Evolutionary conservation across 331 rosid genomes (phyloP).

Genomic region (Ulmus americana): DNA sequence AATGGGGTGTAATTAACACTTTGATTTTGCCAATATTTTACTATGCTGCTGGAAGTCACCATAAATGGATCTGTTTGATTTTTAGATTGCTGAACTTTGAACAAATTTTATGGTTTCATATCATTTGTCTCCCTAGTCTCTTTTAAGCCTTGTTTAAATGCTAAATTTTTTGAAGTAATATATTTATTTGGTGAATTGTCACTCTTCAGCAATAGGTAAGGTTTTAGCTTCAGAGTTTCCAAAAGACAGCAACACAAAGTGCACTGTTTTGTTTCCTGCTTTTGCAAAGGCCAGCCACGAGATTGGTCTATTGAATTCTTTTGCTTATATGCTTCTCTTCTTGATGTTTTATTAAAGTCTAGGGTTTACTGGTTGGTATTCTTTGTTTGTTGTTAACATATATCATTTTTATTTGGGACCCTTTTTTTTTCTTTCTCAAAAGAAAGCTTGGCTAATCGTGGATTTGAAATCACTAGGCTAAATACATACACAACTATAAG

Average conservation of each 20-base stretch:
- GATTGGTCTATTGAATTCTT: slow-evolving; percentile 45
- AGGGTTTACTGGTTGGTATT: too few species aligned
- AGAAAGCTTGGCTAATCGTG: too few species aligned
- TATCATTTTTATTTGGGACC: too few species aligned
- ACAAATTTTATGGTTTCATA: not conserved
- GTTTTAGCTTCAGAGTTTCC: slow-evolving; percentile 81
- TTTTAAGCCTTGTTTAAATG: slow-evolving; percentile 7
- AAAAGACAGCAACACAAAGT: slow-evolving; percentile 38
- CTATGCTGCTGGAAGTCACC: too few species aligned
- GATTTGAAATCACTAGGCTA: too few species aligned
- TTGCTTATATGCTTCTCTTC: slow-evolving; percentile 12
- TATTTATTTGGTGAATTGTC: not conserved
- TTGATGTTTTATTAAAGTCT: not conserved
- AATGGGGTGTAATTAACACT: too few species aligned
- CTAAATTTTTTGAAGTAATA: slow-evolving; percentile 10
- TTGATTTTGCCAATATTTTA: too few species aligned
- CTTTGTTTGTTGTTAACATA: too few species aligned
- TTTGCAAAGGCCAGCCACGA: slow-evolving; percentile 77
- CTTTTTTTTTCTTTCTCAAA: not conserved
- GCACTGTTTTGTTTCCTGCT: slow-evolving; percentile 80
- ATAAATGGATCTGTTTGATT: too few species aligned
- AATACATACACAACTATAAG: slow-evolving; percentile 81
- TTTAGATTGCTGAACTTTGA: too few species aligned
- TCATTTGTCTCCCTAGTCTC: not conserved
- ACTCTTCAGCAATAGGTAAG: slow-evolving; percentile 67